Evolutionary conservation across 768 basidiomycete species (phyloP), one percentile per base, ranked within the genome.

Genomic region (Neoboletus subvelutipes): DNA sequence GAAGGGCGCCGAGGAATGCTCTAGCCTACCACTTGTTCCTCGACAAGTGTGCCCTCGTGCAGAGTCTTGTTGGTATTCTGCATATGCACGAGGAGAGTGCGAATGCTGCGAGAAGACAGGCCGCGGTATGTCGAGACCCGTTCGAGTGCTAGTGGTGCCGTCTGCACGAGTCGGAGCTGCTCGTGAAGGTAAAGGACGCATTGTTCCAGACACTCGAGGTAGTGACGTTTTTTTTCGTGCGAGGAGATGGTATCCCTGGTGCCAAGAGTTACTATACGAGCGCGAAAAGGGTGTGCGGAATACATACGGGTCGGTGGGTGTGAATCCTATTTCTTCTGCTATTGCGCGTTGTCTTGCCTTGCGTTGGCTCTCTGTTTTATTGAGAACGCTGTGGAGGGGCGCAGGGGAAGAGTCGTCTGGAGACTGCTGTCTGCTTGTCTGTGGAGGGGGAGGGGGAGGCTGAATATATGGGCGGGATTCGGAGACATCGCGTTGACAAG

Each of bases 191-290:
- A 88, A 29, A 78, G 66, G 15, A 88, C 81, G 67, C 89, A 90
- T 56, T 86, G 80, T 61, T 90, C 88, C 8, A 90, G 71, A 60
- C 85, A 87, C 62, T 87, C 86, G 24, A 90, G 77, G 64, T 90
- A 89, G 63, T 85, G 79, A 3, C 88, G 74, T 63, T 89, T 89
- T 64, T 89, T 89, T 64, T 90, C 88, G 63, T 90, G 88, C 7
- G 87, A 88, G 3, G 88, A 85, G 54, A 90, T 88, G n/a, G 78
- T 78, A 50, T 89, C 88, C 1, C 86, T 87, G 53, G 15, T 15
- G 47, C 5, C 3, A 34, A 11, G 20, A 26, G 24, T 9, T n/a
- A 18, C 34, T 50, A 40, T 1, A 5, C 18, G 39, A n/a, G 6
- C 17, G 34, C 8, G n/a, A 15, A 29, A 36, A 15, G 2, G 11